phyloP scores from a whole-genome alignment of 73 alveolate genomes.

The Tetrahymena elliotti region DNA sequence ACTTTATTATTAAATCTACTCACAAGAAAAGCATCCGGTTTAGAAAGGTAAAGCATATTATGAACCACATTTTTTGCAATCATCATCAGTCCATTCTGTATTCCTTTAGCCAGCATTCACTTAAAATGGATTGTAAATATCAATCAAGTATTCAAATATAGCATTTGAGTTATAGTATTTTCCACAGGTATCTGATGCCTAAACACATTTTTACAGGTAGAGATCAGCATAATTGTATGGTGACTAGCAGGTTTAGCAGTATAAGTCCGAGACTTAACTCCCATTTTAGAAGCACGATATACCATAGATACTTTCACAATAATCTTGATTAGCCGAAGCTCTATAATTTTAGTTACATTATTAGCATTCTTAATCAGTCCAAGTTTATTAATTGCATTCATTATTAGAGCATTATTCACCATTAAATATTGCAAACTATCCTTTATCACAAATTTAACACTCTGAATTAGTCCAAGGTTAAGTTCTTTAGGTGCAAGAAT shows the following conservation, averaged over 20 bases:
- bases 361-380: neutral
- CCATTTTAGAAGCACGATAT: neutral
- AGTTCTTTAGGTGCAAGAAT: neutral
- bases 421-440: neutral
- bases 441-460: neutral
- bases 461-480: neutral
- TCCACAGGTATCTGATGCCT: neutral
- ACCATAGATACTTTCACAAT: neutral
- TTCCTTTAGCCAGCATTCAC: neutral
- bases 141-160: no score
- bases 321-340: neutral
- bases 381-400: neutral
- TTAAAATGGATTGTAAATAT: no score
- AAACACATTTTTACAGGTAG: neutral
- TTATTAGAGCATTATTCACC: neutral
- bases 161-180: neutral
- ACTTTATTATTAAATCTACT: no score
- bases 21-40: neutral
- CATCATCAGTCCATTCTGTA: neutral
- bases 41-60: neutral
- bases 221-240: neutral
- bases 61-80: neutral
- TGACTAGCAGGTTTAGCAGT: neutral
- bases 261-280: neutral
- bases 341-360: neutral